These are phyloP conservation scores for Paraurostyla sp. DNA, from an alignment of 73 alveolate genomes.

Conservation along the genomic window DNA sequence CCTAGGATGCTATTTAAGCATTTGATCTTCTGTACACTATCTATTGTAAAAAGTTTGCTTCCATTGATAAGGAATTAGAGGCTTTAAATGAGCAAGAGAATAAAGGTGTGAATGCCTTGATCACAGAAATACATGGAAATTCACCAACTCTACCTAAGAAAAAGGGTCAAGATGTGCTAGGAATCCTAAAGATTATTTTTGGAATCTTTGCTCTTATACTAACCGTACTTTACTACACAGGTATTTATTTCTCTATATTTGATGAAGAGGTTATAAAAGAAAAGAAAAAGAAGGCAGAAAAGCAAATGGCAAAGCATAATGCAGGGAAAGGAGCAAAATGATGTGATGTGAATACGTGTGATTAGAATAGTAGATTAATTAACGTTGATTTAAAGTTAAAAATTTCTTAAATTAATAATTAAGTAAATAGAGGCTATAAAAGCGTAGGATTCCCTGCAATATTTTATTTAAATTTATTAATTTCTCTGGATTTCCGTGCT, in stretches of 20 bases:
- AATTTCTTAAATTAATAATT: not conserved
- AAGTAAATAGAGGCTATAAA: constrained; percentile 12
- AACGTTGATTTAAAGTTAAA: not conserved
- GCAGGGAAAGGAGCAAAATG: not conserved
- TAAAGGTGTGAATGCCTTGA: not conserved
- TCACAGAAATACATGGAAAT: not conserved
- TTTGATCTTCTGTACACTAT: constrained; percentile 18
- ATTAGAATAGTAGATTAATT: not conserved
- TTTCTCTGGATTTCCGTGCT: constrained; percentile 8
- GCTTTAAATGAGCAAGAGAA: not conserved
- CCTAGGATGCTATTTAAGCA: constrained; percentile 35
- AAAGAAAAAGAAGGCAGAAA: not conserved
- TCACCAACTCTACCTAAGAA: too few relatives aligned
- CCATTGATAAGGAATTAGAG: constrained; percentile 21
- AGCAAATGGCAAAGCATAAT: not conserved
- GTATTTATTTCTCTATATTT: constrained; percentile 27
- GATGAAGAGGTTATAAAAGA: constrained; percentile 33
- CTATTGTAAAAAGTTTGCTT: constrained; percentile 31
- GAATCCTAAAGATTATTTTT: not conserved
- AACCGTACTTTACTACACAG: constrained; percentile 37
- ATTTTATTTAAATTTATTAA: constrained; percentile 45
- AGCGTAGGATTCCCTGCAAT: constrained; percentile 58
- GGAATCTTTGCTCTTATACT: constrained; percentile 29
- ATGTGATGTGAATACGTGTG: too few relatives aligned
- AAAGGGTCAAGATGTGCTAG: not conserved